Evolutionary conservation across 108 stramenopile species (phyloP).

Genomic region (Parmales sp.): DNA sequence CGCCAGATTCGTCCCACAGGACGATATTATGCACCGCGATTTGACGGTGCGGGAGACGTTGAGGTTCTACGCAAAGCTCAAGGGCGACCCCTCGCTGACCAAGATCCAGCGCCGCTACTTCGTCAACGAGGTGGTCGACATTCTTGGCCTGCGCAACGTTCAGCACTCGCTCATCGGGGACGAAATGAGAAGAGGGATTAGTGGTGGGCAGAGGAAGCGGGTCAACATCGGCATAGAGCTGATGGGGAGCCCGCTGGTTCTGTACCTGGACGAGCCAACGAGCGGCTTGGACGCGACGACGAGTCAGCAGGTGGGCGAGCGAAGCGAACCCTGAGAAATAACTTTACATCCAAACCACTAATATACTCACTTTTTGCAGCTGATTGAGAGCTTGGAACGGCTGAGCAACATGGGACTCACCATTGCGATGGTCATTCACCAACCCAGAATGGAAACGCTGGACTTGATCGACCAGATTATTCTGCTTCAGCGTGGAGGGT

Average conservation of each 20-base stretch:
- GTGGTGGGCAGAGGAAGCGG: slow-evolving; percentile 26
- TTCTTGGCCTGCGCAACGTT: neutral
- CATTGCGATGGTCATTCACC: slow-evolving; percentile 32
- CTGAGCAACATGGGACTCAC: slow-evolving; percentile 21
- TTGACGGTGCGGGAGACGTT: slow-evolving; percentile 27
- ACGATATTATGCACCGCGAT: slow-evolving; percentile 29
- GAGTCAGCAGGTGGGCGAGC: slow-evolving; percentile 40
- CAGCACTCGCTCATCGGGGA: slow-evolving; percentile 24
- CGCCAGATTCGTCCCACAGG: slow-evolving; percentile 40
- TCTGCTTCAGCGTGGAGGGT: slow-evolving; percentile 29
- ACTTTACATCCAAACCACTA: no score
- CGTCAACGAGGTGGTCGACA: neutral
- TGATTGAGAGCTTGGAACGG: slow-evolving; percentile 19
- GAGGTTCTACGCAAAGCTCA: slow-evolving; percentile 16
- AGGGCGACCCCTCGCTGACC: neutral
- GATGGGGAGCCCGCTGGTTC: slow-evolving; percentile 45
- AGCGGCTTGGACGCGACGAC: slow-evolving; percentile 70
- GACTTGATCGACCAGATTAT: slow-evolving; percentile 19
- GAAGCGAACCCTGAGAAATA: no score
- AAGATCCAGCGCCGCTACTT: neutral
- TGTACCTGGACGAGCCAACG: slow-evolving; percentile 77
- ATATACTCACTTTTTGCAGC: no score
- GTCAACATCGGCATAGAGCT: slow-evolving; percentile 65
- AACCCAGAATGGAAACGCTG: slow-evolving; percentile 23
- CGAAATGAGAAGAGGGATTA: slow-evolving; percentile 23